Percentiles rank a stretch among this genome's conserved stretches.
phyloP scores from a whole-genome alignment of 2,329 filamentous ascomycete species.

The Venturia carpophila region DNA sequence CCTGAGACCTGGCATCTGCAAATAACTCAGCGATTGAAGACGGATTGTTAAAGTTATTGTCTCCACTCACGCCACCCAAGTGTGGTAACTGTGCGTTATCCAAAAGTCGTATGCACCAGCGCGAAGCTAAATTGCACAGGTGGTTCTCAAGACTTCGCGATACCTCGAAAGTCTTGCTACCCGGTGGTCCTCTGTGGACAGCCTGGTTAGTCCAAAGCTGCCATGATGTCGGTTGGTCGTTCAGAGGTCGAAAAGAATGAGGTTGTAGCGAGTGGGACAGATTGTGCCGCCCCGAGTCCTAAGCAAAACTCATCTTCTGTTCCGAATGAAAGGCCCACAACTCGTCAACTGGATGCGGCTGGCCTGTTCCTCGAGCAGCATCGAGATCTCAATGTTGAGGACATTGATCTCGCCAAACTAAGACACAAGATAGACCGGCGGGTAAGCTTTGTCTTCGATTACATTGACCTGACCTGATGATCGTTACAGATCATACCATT shows the following conservation, averaged over 20 bases:
- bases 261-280: neutral
- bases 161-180: too few species aligned
- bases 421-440: slow-evolving; percentile 12
- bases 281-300: neutral
- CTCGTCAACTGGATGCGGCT: neutral
- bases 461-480: neutral
- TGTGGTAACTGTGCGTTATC: too few species aligned
- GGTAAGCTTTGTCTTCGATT: neutral
- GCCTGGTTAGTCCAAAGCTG: neutral
- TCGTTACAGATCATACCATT: slow-evolving; percentile 27
- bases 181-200: too few species aligned
- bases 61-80: too few species aligned
- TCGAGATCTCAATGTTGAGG: neutral
- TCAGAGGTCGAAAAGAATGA: neutral
- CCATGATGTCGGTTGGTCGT: neutral
- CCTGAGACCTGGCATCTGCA: too few species aligned
- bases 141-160: too few species aligned
- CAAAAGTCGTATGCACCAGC: too few species aligned
- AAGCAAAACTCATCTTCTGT: neutral
- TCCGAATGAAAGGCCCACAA: neutral
- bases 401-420: slow-evolving; percentile 15
- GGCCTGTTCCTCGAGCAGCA: slow-evolving; percentile 6
- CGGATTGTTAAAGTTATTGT: too few species aligned
- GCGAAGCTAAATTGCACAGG: too few species aligned
- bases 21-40: too few species aligned